Base-by-base conservation (phyloP, 805 yeast species). In the Candida adriatica region DNA sequence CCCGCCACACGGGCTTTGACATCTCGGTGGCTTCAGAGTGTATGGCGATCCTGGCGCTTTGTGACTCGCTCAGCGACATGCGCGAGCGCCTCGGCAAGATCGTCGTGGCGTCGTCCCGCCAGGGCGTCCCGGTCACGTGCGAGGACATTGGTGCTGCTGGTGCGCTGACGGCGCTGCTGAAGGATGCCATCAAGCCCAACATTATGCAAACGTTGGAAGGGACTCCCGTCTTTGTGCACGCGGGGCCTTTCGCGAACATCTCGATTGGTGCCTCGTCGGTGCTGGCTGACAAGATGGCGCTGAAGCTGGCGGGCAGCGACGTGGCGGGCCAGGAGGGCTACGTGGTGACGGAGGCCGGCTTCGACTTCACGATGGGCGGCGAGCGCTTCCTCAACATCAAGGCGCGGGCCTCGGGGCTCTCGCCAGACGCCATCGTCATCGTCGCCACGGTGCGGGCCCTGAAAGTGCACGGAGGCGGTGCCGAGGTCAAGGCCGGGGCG, bases 311-410 rank as follows among this genome's bases (percentile, higher is more conserved):
- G 26, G 90, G 90, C 58, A 69, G 76, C 3, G 65, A 70, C 11
- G 56, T 71, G 11, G 64, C 62, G 29, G 27, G 25, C 13, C 70
- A 70, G 49, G 70, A 70, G 44, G 92, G 94, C 40, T 82, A 72
- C 46, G 94, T 82, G 39, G 81, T 82, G 32, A 82, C 94, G 28
- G 94, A 82, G 58, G 94, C 94, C 13, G 94, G 94, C 40, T 82
- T 82, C 61, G 94, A 82, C 58, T 82, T 82, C 68, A 82, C 92
- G 31, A 82, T 82, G 94, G 94, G 94, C 54, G 94, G 94, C 57
- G 94, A 82, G 64, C 67, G 94, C 60, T 82, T 82, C 59, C 66
- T 79, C 56, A 79, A 82, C 59, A 82, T 82, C 62, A 82, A 82
- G 58, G 79, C 88, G 56, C 70, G 92, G 53, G 69, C 87, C 8